Conservation (phyloP, 2,329 filamentous ascomycete genomes). For the Aspergillus latus region DNA sequence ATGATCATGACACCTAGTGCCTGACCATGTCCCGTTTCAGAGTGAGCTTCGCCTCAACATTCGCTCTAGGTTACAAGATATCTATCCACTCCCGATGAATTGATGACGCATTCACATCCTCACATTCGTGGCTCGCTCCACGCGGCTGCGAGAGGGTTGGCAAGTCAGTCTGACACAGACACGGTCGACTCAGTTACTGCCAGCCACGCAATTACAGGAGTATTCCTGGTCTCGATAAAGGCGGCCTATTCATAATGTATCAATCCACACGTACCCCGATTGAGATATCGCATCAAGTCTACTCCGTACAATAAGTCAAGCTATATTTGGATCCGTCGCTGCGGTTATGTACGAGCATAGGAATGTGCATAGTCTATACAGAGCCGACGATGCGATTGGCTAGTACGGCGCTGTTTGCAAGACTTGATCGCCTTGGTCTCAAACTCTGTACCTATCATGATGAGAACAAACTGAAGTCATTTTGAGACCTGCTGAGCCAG, state of each 20-base stretch:
- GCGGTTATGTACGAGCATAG: neutral
- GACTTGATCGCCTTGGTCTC: neutral
- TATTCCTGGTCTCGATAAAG: no score
- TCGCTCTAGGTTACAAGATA: neutral
- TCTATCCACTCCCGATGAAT: neutral
- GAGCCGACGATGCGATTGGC: neutral
- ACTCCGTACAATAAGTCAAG: neutral
- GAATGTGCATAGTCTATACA: neutral
- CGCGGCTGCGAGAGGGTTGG: neutral
- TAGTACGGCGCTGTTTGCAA: neutral
- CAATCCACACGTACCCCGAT: neutral
- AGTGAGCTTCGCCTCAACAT: neutral
- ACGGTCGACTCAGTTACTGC: neutral
- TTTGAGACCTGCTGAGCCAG: neutral
- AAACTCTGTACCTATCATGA: neutral
- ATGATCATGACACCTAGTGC: neutral
- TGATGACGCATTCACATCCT: neutral
- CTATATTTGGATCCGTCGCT: neutral
- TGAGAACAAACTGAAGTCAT: neutral
- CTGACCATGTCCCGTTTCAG: neutral
- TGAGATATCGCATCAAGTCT: neutral
- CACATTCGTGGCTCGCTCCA: neutral
- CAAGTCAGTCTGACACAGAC: neutral
- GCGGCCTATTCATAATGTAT: no score
- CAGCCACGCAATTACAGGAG: neutral